Conservation (phyloP, 2,329 filamentous ascomycete species). For the Ceratocystis diversiconidia region DNA sequence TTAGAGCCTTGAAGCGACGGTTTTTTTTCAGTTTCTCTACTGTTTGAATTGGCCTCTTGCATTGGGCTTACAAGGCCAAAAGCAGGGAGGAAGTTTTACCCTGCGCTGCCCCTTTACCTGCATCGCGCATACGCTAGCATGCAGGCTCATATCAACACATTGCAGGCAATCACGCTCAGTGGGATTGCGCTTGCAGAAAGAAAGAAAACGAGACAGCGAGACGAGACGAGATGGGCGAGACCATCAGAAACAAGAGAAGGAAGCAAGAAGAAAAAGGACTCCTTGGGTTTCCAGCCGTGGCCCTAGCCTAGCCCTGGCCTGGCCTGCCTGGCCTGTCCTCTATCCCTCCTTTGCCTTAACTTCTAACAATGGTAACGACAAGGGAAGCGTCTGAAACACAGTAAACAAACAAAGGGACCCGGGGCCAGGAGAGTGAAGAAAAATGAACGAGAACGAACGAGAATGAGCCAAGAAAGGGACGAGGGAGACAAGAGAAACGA, state of each 20-base stretch:
- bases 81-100: not conserved
- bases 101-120: not conserved
- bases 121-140: not conserved
- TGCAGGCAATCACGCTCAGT: not conserved
- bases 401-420: constrained; percentile 6
- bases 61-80: not conserved
- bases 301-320: not conserved
- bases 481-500: not conserved
- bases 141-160: not conserved
- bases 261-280: not conserved
- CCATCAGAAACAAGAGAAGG: not conserved
- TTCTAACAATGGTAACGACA: not conserved
- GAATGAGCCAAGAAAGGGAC: not conserved
- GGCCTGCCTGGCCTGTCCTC: not conserved
- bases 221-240: not conserved
- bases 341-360: not conserved
- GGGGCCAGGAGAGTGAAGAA: not conserved
- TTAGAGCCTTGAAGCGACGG: not conserved
- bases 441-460: not conserved
- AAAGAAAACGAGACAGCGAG: not conserved
- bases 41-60: not conserved
- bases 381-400: constrained; percentile 5
- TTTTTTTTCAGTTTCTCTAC: not conserved
- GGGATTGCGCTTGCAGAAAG: not conserved
- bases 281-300: no score